Percentiles rank a stretch among this genome's conserved stretches.
Evolutionary conservation across 2,329 filamentous ascomycete species (phyloP).

Genomic region (Monilinia laxa): DNA sequence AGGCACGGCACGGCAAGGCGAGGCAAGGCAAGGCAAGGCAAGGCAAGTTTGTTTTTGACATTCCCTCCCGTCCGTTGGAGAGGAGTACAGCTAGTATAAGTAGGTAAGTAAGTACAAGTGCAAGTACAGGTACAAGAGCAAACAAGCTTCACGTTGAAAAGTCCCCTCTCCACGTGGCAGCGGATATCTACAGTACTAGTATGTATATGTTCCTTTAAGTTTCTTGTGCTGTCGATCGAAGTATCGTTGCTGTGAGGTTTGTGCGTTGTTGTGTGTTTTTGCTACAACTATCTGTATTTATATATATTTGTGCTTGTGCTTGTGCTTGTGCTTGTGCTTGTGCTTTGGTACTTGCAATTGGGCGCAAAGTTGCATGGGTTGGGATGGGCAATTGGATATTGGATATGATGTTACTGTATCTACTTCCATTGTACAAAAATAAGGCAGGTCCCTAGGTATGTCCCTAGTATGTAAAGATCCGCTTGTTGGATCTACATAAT

Average conservation of each 20-base stretch:
- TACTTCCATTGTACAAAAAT: not conserved
- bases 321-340: not conserved
- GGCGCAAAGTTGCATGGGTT: not conserved
- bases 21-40: too few relatives aligned
- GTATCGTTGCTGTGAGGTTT: too few relatives aligned
- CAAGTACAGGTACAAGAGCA: not conserved
- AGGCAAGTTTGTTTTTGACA: not conserved
- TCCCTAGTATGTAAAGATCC: not conserved
- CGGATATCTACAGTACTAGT: conserved; percentile 1
- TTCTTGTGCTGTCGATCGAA: not conserved
- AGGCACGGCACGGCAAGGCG: too few relatives aligned
- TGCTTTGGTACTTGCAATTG: not conserved
- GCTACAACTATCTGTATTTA: too few relatives aligned
- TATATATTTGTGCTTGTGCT: not conserved
- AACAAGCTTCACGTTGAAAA: not conserved
- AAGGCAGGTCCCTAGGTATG: too few relatives aligned
- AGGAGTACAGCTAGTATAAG: not conserved
- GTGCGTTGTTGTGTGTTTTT: too few relatives aligned
- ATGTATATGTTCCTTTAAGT: too few relatives aligned
- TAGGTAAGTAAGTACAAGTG: not conserved
- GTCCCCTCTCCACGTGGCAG: conserved; percentile 14
- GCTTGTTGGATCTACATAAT: not conserved
- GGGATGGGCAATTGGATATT: not conserved
- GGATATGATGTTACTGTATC: too few relatives aligned
- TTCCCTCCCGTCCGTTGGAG: not conserved